A percentile compares a stretch with the other conserved stretches of the same genome.
phyloP scores from a whole-genome alignment of 768 basidiomycete genomes.

The Tylopilus plumbeoviolaceoides region DNA sequence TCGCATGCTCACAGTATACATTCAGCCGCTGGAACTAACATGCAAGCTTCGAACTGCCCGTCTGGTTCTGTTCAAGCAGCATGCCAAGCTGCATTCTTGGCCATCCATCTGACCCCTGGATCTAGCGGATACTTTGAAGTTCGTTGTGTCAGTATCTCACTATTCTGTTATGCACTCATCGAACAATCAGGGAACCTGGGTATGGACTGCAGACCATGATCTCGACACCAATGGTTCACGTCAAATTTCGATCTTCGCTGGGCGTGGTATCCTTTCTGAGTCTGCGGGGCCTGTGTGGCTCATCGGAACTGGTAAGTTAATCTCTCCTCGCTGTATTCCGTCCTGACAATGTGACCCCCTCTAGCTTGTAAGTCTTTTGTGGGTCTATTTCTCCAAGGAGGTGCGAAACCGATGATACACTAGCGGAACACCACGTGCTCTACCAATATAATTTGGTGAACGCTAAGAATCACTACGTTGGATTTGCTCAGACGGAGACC shows the following conservation, averaged over 20 bases:
- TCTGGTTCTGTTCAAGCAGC: constrained; percentile 36
- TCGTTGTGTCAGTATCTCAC: background rate
- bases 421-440: constrained; percentile 42
- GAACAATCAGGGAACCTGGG: constrained; percentile 58
- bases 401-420: background rate
- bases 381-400: background rate
- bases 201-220: constrained; percentile 75
- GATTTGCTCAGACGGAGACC: constrained; percentile 50
- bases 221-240: constrained; percentile 47
- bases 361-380: constrained; percentile 19
- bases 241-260: constrained; percentile 56
- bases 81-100: constrained; percentile 65
- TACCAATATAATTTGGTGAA: constrained; percentile 46
- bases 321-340: background rate
- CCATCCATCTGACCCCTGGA: constrained; percentile 51
- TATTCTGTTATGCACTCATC: background rate
- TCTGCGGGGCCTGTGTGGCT: constrained; percentile 79
- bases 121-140: constrained; percentile 66
- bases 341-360: background rate
- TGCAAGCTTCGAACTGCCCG: constrained; percentile 43
- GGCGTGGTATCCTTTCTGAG: constrained; percentile 71
- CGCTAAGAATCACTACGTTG: constrained; percentile 46
- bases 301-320: constrained; percentile 53
- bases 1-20: background rate
- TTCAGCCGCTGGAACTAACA: constrained; percentile 49